Conservation (phyloP, 2,329 filamentous ascomycete species). For the Emmonsiellopsis sp. region DNA sequence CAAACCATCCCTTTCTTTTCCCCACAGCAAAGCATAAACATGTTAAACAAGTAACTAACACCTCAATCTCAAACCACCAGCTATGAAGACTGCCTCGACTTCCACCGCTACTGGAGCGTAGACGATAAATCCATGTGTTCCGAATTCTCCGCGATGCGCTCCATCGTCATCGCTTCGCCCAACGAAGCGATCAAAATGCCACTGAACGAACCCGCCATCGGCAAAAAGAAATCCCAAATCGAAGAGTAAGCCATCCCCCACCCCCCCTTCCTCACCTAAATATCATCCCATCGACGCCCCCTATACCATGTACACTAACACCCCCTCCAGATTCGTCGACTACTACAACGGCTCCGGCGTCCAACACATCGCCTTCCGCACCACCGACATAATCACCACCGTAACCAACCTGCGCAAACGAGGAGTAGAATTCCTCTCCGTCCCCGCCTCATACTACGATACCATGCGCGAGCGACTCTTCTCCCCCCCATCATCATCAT, state of each 20-base stretch:
- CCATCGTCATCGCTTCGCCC: slow-evolving; percentile 73
- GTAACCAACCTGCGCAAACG: slow-evolving; percentile 64
- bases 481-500: background rate
- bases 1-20: background rate
- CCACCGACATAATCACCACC: slow-evolving; percentile 61
- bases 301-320: slow-evolving; percentile 4
- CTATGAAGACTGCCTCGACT: slow-evolving; percentile 77
- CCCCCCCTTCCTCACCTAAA: background rate
- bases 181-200: slow-evolving; percentile 90
- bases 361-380: slow-evolving; percentile 82
- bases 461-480: slow-evolving; percentile 58
- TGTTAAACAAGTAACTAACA: background rate
- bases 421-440: slow-evolving; percentile 78
- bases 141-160: slow-evolving; percentile 76
- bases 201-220: slow-evolving; percentile 82
- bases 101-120: slow-evolving; percentile 92
- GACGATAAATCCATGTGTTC: slow-evolving; percentile 85
- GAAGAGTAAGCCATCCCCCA: slow-evolving; percentile 54
- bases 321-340: slow-evolving; percentile 42
- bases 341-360: slow-evolving; percentile 82
- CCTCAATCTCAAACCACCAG: slow-evolving; percentile 22
- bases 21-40: background rate
- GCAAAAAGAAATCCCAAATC: slow-evolving; percentile 81
- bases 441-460: slow-evolving; percentile 73
- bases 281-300: background rate